Evolutionary conservation across 1,139 yeast genomes (phyloP), one percentile per base, ranked within the genome.

Genomic region (Suhomyces wounanorum): DNA sequence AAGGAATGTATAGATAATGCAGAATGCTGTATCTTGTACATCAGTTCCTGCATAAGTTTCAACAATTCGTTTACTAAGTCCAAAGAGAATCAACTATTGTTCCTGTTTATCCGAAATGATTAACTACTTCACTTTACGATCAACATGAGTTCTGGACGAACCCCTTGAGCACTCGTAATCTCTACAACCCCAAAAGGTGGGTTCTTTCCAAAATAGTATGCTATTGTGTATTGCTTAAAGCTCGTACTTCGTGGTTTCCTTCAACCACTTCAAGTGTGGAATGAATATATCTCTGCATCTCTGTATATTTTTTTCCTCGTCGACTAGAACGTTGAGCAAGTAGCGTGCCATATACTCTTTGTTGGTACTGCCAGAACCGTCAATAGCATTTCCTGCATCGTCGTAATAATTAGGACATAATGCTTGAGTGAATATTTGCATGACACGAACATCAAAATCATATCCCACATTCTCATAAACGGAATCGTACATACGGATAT

Each of bases 391-490:
- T 0, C 78, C 79, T 2, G 55, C 51, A 11, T 55, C 54, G 43
- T 67, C 64, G 54, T 73, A 73, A 55, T 73, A 76, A 50, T 68
- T 65, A 3, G 68, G 60, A 61, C 80, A 76, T 33, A 73, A 56
- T 0, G 70, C 78, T 55, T 75, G 73, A 9, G 75, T 72, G 55
- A 70, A 73, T 38, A 67, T 59, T 47, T 70, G 70, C 48, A 66
- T 57, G 38, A 72, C 68, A 44, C 80, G 65, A 55, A 79, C 67
- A 62, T 81, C 86, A 57, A 80, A 81, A 59, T 81, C 86, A 58
- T 79, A 81, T 3, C 79, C 79, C 9, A 79, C 68, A 46, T 76
- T 73, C 3, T 64, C 64, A 50, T 76, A 69, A 35, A 77, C 67
- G 43, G 65, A 72, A 18, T 60, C 63, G 60, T 79, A 81, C 79